A percentile compares a stretch with the other conserved stretches of the same genome.
These are phyloP conservation scores for Lachancea sp. DNA, from an alignment of 805 yeast genomes.

Conservation along the genomic window DNA sequence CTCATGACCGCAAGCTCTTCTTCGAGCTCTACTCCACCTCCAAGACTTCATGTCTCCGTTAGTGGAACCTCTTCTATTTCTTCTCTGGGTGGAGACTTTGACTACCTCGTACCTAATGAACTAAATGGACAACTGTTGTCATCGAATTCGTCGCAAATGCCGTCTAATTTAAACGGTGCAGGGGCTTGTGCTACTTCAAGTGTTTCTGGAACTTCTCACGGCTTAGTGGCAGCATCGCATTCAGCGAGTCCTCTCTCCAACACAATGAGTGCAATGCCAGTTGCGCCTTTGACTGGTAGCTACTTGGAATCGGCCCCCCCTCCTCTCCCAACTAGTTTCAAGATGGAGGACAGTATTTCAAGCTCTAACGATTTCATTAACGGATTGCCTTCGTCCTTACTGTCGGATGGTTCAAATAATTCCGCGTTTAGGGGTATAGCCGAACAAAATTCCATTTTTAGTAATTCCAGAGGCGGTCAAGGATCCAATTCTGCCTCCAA, in stretches of 20 bases:
- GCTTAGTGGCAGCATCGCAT: background rate
- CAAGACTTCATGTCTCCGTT: constrained; percentile 18
- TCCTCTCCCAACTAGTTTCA: constrained; percentile 3
- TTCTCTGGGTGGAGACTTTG: constrained; percentile 15
- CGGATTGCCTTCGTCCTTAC: constrained; percentile 9
- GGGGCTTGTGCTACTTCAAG: background rate
- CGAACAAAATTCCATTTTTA: background rate
- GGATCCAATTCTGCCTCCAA: constrained; percentile 9
- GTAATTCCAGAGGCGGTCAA: constrained; percentile 7
- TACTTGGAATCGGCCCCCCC: constrained; percentile 6
- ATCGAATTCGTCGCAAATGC: background rate
- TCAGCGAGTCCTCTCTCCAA: background rate
- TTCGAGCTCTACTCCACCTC: constrained; percentile 17
- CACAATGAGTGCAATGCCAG: background rate
- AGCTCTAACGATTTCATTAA: constrained; percentile 6
- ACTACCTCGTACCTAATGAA: constrained; percentile 14
- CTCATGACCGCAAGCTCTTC: constrained; percentile 11
- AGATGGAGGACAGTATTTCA: background rate
- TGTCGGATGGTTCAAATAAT: constrained; percentile 2
- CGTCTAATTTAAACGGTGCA: background rate
- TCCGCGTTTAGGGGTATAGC: constrained; percentile 2
- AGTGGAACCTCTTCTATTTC: constrained; percentile 17
- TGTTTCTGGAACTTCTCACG: background rate
- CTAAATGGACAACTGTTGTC: constrained; percentile 11
- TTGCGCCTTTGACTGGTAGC: constrained; percentile 1